phyloP scores from a whole-genome alignment of 2,329 filamentous ascomycete species.

The Sclerotinia glacialis region DNA sequence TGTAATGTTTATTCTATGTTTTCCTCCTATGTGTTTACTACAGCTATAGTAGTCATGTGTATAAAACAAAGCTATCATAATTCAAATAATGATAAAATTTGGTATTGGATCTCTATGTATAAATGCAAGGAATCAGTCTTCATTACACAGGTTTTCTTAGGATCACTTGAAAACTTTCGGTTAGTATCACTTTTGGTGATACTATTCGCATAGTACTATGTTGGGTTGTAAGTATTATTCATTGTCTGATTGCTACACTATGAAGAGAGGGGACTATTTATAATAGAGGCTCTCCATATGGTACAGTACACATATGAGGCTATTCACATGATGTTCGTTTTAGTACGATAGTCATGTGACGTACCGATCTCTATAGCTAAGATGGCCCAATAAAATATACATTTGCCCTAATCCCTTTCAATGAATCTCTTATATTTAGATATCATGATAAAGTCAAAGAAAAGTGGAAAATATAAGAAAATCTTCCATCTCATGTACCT shows the following conservation, averaged over 20 bases:
- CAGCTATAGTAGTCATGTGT: background rate
- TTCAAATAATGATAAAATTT: background rate
- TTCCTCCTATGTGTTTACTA: background rate
- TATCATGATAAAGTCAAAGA: background rate
- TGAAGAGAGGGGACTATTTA: no score
- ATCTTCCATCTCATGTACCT: no score
- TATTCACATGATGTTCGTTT: no score
- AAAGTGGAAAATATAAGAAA: background rate
- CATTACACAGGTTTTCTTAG: background rate
- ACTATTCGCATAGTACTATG: no score
- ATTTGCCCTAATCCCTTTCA: background rate
- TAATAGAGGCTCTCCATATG: no score
- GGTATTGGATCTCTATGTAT: background rate
- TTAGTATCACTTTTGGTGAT: no score
- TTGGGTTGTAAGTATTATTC: no score
- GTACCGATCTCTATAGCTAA: no score
- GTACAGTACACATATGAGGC: no score
- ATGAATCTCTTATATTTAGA: background rate
- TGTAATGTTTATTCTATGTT: background rate
- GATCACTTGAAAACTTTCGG: no score
- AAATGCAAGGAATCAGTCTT: background rate
- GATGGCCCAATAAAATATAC: background rate
- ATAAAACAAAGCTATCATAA: background rate
- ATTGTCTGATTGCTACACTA: no score
- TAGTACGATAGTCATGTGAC: no score